phyloP scores from a whole-genome alignment of 2,329 filamentous ascomycete genomes.

The Ceratocystis eucalypticola region DNA sequence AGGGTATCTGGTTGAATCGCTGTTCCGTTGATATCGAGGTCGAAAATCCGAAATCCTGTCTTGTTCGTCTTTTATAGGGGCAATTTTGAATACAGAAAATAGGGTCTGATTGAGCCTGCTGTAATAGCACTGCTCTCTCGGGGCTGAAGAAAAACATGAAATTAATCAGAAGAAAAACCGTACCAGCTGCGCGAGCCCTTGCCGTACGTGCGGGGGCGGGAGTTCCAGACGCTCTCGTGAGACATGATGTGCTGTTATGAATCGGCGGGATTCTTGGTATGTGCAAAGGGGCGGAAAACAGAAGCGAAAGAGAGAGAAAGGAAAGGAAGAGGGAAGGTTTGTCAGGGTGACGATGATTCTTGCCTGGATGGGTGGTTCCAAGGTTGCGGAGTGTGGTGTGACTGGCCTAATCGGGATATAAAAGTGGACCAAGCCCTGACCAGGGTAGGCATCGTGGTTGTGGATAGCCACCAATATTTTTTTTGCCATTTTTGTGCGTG shows the following conservation, averaged over 20 bases:
- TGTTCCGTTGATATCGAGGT: too few relatives aligned
- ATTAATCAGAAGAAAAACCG: constrained; percentile 26
- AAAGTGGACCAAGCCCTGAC: constrained; percentile 19
- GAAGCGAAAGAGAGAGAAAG: constrained; percentile 14
- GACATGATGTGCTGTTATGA: constrained; percentile 40
- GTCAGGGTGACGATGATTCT: constrained; percentile 15
- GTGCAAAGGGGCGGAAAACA: constrained; percentile 19
- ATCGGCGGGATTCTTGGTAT: constrained; percentile 18
- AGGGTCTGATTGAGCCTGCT: too few relatives aligned
- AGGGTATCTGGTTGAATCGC: too few relatives aligned
- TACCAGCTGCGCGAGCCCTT: constrained; percentile 93
- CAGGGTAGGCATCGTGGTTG: constrained; percentile 5
- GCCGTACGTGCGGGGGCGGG: constrained; percentile 90
- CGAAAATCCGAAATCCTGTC: too few relatives aligned
- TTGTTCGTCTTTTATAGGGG: too few relatives aligned
- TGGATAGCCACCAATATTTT: constrained; percentile 10
- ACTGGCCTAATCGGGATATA: constrained; percentile 14
- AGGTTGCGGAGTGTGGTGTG: constrained; percentile 14
- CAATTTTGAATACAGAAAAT: too few relatives aligned
- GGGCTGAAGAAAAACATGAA: background rate
- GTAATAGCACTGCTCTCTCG: too few relatives aligned
- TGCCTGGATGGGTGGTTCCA: background rate
- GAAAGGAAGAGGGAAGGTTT: constrained; percentile 19
- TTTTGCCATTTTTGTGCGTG: constrained; percentile 15
- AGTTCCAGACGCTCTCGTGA: constrained; percentile 98